Percentiles rank a stretch among this genome's conserved stretches.
These are phyloP conservation scores for Dictyostelium brefeldianum DNA, from an alignment of 78 protist genomes.

Conservation along the genomic window DNA sequence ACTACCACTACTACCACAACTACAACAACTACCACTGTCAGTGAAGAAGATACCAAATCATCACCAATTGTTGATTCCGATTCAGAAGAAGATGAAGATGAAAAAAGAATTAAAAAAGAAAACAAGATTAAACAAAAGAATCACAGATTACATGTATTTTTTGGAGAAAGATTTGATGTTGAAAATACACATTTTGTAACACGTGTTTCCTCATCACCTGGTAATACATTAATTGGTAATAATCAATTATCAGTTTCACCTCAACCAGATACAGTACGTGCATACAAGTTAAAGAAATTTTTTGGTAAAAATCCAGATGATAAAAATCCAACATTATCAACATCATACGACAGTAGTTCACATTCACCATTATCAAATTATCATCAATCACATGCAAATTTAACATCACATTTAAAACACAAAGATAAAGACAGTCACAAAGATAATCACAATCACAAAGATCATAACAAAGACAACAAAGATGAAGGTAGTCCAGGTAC, in stretches of 20 bases:
- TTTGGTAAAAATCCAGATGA: constrained; percentile 47
- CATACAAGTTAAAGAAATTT: constrained; percentile 21
- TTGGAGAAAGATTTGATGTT: constrained; percentile 72
- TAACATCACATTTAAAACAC: neutral
- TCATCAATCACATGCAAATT: constrained; percentile 9
- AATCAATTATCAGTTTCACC: constrained; percentile 4
- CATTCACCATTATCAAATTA: constrained; percentile 1
- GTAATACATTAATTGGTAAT: neutral
- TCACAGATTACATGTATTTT: constrained; percentile 55
- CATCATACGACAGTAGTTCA: neutral
- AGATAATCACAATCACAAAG: neutral
- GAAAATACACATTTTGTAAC: constrained; percentile 2
- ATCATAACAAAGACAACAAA: neutral
- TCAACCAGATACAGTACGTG: constrained; percentile 46
- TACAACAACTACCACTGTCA: neutral
- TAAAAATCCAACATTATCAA: neutral
- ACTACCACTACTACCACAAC: neutral
- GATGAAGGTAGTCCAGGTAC: neutral
- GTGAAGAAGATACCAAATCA: neutral
- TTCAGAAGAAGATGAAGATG: neutral
- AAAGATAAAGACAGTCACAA: neutral
- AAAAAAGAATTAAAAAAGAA: neutral
- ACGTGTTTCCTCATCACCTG: constrained; percentile 1
- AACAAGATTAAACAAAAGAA: neutral
- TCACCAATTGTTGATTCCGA: neutral